phyloP scores from a whole-genome alignment of 192 early-diverging fungal genomes.

The Diversispora eburnea region DNA sequence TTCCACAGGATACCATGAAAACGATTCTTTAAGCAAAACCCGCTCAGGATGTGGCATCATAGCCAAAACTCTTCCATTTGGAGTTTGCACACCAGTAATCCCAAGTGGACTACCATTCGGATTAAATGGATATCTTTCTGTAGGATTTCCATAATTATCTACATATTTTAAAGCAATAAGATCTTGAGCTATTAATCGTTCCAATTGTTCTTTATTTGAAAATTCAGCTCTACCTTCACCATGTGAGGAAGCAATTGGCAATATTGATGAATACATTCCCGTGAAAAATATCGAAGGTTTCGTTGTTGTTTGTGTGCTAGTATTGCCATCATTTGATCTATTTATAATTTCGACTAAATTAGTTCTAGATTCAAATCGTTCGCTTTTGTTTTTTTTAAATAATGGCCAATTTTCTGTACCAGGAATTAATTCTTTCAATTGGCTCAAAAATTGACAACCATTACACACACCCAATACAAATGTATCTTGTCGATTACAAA shows the following conservation, averaged over 20 bases:
- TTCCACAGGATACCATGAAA: slow-evolving; percentile 77
- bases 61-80: slow-evolving; percentile 84
- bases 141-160: slow-evolving; percentile 75
- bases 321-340: slow-evolving; percentile 22
- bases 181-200: slow-evolving; percentile 43
- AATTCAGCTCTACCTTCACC: slow-evolving; percentile 95
- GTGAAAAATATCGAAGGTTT: slow-evolving; percentile 73
- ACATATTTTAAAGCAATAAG: slow-evolving; percentile 75
- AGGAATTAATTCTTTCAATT: slow-evolving; percentile 82
- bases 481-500: slow-evolving; percentile 77
- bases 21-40: slow-evolving; percentile 74
- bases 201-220: slow-evolving; percentile 38
- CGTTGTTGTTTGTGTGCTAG: neutral
- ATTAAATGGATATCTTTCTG: slow-evolving; percentile 90
- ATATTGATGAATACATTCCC: slow-evolving; percentile 83
- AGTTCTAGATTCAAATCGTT: slow-evolving; percentile 94
- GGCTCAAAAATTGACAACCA: slow-evolving; percentile 96
- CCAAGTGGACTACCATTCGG: slow-evolving; percentile 90
- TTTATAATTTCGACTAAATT: slow-evolving; percentile 66
- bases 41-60: slow-evolving; percentile 99
- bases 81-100: slow-evolving; percentile 81
- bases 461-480: slow-evolving; percentile 98
- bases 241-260: slow-evolving; percentile 96
- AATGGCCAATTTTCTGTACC: slow-evolving; percentile 85
- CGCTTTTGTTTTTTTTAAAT: slow-evolving; percentile 88